Evolutionary conservation across 768 basidiomycete species (phyloP).

Genomic region (Amanita polypyramis): DNA sequence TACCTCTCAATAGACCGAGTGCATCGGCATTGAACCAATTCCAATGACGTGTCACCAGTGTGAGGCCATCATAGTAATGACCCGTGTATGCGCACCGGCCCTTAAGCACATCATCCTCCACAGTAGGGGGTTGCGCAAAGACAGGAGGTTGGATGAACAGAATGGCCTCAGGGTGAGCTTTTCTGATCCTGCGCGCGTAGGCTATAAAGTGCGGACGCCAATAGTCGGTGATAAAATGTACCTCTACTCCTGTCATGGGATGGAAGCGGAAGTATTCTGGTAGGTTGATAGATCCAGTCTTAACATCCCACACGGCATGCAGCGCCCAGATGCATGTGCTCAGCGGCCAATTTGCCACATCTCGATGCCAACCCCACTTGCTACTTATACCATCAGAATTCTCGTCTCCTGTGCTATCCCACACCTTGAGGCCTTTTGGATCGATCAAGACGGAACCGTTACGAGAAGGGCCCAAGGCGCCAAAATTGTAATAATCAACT

Average conservation of each 20-base stretch:
- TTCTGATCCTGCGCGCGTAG: constrained; percentile 49
- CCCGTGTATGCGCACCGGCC: constrained; percentile 66
- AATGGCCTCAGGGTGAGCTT: constrained; percentile 71
- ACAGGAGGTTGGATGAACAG: constrained; percentile 90
- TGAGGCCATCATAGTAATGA: constrained; percentile 95
- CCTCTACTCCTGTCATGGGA: constrained; percentile 30
- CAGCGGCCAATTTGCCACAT: constrained; percentile 49
- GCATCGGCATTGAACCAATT: constrained; percentile 96
- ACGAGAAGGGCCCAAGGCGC: constrained; percentile 63
- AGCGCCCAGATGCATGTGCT: constrained; percentile 82
- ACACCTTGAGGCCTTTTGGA: constrained; percentile 70
- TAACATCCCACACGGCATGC: constrained; percentile 83
- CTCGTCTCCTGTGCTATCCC: constrained; percentile 18
- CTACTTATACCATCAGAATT: constrained; percentile 41
- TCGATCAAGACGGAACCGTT: constrained; percentile 74
- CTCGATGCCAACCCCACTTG: constrained; percentile 80
- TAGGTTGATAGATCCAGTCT: constrained; percentile 51
- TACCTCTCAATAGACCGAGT: constrained; percentile 80
- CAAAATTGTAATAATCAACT: constrained; percentile 77
- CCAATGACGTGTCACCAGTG: constrained; percentile 88
- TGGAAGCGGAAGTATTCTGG: constrained; percentile 67
- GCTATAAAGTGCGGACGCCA: constrained; percentile 63
- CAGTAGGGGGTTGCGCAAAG: constrained; percentile 65
- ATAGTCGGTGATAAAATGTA: constrained; percentile 69
- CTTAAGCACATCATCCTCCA: constrained; percentile 43